Base-by-base conservation (phyloP, 345 rosid species). In the Linum tenue region DNA sequence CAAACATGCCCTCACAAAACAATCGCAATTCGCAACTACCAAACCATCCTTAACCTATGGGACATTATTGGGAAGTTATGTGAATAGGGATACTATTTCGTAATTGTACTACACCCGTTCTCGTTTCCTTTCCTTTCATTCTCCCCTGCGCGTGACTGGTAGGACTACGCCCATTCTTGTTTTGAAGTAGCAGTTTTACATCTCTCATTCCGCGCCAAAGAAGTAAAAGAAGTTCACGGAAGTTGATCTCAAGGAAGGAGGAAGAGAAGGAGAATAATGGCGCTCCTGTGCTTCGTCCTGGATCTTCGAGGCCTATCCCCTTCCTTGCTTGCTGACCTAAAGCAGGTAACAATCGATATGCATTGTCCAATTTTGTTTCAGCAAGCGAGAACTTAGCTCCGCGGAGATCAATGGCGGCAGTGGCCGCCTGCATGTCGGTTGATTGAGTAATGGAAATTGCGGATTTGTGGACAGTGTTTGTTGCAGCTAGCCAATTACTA, bases 401-500 rank as follows among this genome's bases (percentile, higher is more conserved):
- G n/a, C 9, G 11, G n/a, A 42, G 53, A 9, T 31, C 12, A 7
- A 7, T 64, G 58, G 12, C 64, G 56, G 40, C 40, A 14, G 15
- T 44, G 2, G 4, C 17, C 15, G 44, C n/a, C 50, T 39, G 61
- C n/a, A 59, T 67, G 62, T 64, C 67, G 53, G 40, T 51, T 76
- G 53, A 37, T 65, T 61, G 39, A 67, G 69, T 60, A 69, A 75
- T 70, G 56, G 57, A 63, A 37, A 17, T 43, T 55, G 37, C 59
- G 58, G 66, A 35, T 70, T 69, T 39, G 31, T 64, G 55, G 55
- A 68, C 74, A 89, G 95, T 80, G 82, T 69, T 80, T 86, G 77
- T 65, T 92, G 69, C 89, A 79, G 63, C 84, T 92, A 48, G 88
- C 86, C 11, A 92, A 89, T 77, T 77, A 84, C 73, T 82, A 81